These are phyloP conservation scores for Isatis tinctoria DNA, from an alignment of 345 rosid genomes.

Conservation along the genomic window DNA sequence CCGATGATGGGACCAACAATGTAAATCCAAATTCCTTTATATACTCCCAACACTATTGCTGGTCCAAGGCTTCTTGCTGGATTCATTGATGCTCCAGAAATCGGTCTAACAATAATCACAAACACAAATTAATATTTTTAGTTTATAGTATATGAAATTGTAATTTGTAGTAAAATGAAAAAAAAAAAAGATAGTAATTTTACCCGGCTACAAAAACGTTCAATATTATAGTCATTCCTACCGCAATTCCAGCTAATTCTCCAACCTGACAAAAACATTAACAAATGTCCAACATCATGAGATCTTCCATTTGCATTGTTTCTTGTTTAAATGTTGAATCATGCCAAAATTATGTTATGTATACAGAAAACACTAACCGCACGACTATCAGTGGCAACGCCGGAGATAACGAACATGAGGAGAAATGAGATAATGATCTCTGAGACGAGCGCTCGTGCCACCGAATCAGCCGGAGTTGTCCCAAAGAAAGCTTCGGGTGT, in stretches of 20 bases:
- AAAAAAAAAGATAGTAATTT: background rate
- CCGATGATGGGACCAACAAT: conserved; percentile 52
- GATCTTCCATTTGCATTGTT: background rate
- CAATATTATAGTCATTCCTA: conserved; percentile 58
- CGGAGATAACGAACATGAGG: conserved; percentile 66
- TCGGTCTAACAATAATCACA: conserved; percentile 40
- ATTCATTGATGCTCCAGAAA: conserved; percentile 83
- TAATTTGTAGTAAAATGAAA: background rate
- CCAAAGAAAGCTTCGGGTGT: conserved; percentile 51
- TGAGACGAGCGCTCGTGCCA: conserved; percentile 39
- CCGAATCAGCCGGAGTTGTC: conserved; percentile 53
- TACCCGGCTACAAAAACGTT: conserved; percentile 59
- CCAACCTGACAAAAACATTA: conserved; percentile 27
- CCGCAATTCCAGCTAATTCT: conserved; percentile 45
- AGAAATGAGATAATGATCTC: conserved; percentile 65
- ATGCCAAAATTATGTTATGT: background rate
- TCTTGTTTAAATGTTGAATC: background rate
- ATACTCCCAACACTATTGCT: conserved; percentile 47
- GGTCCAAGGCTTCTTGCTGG: conserved; percentile 87
- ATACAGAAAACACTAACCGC: background rate
- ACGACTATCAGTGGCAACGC: conserved; percentile 36
- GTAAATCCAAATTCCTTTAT: conserved; percentile 61
- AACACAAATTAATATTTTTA: background rate
- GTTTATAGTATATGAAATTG: background rate
- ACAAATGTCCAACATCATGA: background rate